Percentiles rank a stretch among this genome's conserved stretches.
phyloP scores from a whole-genome alignment of 352 stramenopile genomes.

The Phytophthora tubulina region DNA sequence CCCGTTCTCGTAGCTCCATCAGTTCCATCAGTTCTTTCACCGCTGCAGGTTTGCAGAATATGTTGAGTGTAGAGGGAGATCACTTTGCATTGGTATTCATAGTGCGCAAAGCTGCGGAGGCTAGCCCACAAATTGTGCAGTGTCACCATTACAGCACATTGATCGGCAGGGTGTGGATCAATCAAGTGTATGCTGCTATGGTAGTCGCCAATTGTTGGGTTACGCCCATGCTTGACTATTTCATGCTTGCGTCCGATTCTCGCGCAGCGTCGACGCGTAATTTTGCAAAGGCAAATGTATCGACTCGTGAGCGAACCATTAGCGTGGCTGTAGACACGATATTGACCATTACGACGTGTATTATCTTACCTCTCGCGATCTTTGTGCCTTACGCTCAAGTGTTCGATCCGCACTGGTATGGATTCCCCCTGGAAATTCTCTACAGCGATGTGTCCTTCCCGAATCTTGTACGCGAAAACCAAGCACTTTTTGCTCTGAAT shows the following conservation, averaged over 20 bases:
- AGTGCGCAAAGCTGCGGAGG: conserved; percentile 23
- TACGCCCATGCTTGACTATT: conserved; percentile 33
- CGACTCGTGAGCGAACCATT: conserved; percentile 35
- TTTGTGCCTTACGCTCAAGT: conserved; percentile 34
- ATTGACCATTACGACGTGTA: conserved; percentile 5
- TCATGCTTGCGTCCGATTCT: conserved; percentile 10
- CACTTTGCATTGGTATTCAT: conserved; percentile 35
- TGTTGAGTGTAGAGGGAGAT: conserved; percentile 30
- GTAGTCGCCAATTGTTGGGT: conserved; percentile 54
- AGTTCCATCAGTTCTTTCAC: conserved; percentile 16
- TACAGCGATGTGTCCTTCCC: conserved; percentile 58
- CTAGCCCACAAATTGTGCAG: conserved; percentile 45
- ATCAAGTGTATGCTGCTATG: conserved; percentile 49
- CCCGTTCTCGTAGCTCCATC: not conserved
- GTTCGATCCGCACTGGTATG: conserved; percentile 40
- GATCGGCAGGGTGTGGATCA: conserved; percentile 57
- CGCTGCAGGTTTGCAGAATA: conserved; percentile 3
- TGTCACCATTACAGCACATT: conserved; percentile 52
- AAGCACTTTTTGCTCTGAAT: conserved; percentile 45
- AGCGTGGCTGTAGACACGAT: conserved; percentile 24
- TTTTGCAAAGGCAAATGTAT: conserved; percentile 1
- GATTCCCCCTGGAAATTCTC: conserved; percentile 48
- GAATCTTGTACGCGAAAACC: conserved; percentile 59
- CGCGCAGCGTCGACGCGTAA: not conserved
- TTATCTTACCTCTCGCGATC: conserved; percentile 30